These are phyloP conservation scores for Rhizopogon roseolus DNA, from an alignment of 768 basidiomycete genomes.

Conservation along the genomic window DNA sequence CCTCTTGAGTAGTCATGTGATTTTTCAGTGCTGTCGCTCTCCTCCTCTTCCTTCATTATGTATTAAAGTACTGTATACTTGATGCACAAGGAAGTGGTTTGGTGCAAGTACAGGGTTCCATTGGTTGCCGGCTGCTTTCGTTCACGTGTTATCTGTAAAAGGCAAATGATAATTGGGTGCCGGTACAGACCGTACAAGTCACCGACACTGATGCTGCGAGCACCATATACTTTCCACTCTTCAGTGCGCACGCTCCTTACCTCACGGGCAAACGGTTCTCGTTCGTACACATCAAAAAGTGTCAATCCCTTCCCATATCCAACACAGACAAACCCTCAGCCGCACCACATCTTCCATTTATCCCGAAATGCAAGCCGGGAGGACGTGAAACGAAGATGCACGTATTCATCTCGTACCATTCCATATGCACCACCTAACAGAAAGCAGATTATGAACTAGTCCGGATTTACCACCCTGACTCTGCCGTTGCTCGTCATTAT, in stretches of 20 bases:
- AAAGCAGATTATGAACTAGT: slow-evolving; percentile 73
- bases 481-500: slow-evolving; percentile 35
- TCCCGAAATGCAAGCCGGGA: slow-evolving; percentile 43
- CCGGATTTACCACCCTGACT: slow-evolving; percentile 75
- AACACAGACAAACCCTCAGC: slow-evolving; percentile 43
- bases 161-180: too few relatives aligned
- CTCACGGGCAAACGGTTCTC: slow-evolving; percentile 2
- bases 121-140: too few relatives aligned
- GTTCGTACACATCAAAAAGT: slow-evolving; percentile 15
- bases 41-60: too few relatives aligned
- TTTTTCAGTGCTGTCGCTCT: background rate
- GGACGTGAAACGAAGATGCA: slow-evolving; percentile 55
- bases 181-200: too few relatives aligned
- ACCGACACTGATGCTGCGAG: background rate
- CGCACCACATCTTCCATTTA: slow-evolving; percentile 62
- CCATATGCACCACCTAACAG: background rate
- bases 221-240: background rate
- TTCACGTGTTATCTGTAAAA: too few relatives aligned
- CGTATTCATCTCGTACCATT: slow-evolving; percentile 1
- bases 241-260: slow-evolving; percentile 1
- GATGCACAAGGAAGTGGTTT: too few relatives aligned
- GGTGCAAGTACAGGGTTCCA: too few relatives aligned
- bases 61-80: too few relatives aligned
- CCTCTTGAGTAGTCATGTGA: too few relatives aligned
- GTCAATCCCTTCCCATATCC: slow-evolving; percentile 47